Percentiles rank a stretch among this genome's conserved stretches.
Evolutionary conservation across 208 protist species (phyloP).

Genomic region (Leishmania mexicana): DNA sequence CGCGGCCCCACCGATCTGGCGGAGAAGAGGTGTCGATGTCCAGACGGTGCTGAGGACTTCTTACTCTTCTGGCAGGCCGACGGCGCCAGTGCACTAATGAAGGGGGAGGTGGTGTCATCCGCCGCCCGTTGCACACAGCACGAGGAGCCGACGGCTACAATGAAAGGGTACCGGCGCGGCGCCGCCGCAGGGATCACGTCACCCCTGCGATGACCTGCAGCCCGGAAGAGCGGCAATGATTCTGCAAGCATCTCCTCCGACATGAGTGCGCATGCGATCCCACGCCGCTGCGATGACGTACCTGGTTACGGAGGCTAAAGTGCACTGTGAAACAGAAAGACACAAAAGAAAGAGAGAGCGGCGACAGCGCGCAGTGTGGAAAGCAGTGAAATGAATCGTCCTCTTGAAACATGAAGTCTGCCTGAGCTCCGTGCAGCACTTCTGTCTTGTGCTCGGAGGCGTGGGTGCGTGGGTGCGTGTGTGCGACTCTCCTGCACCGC

Average conservation of each 20-base stretch:
- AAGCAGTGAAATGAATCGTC: not conserved
- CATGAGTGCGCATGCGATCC: slow-evolving; percentile 11
- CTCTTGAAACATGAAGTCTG: not conserved
- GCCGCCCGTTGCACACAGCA: slow-evolving; percentile 9
- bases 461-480: not conserved
- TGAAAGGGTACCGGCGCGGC: not conserved
- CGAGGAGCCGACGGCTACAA: slow-evolving; percentile 21
- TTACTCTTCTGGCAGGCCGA: not conserved
- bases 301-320: not conserved
- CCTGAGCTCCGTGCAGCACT: not conserved
- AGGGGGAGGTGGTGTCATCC: not conserved
- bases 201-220: not conserved
- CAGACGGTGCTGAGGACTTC: not conserved
- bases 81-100: not conserved
- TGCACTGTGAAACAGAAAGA: slow-evolving; percentile 9
- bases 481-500: not conserved
- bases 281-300: not conserved
- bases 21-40: not conserved
- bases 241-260: slow-evolving; percentile 11
- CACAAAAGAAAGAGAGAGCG: slow-evolving; percentile 22
- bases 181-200: not conserved
- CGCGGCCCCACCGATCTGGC: not conserved
- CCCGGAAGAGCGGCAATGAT: slow-evolving; percentile 17
- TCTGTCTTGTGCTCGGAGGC: slow-evolving; percentile 1
- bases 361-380: not conserved